These are phyloP conservation scores for Nyctanthes arbortristis DNA, from an alignment of 257 asterid species.

Conservation along the genomic window DNA sequence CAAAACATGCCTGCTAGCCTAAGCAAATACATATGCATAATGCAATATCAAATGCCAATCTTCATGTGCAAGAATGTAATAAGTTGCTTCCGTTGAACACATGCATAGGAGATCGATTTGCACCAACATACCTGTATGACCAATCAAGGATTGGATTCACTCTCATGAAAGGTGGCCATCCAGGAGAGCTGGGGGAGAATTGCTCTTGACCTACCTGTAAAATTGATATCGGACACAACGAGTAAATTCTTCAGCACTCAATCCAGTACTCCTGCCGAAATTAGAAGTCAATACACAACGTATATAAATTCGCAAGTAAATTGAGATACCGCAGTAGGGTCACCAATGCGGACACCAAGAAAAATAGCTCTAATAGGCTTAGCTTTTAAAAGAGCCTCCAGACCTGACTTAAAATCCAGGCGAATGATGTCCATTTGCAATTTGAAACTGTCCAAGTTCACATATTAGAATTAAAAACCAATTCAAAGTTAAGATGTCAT, in stretches of 20 bases:
- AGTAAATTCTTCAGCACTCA: neutral
- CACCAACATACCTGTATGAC: slow-evolving; percentile 87
- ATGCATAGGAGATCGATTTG: no score
- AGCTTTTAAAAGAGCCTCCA: slow-evolving; percentile 72
- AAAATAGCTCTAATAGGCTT: slow-evolving; percentile 81
- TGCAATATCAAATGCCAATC: slow-evolving; percentile 9
- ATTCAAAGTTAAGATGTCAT: slow-evolving; percentile 5
- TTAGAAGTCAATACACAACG: no score
- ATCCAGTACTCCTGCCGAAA: slow-evolving; percentile 5
- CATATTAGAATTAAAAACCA: slow-evolving; percentile 23
- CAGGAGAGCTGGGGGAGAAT: slow-evolving; percentile 92
- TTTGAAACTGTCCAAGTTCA: slow-evolving; percentile 55
- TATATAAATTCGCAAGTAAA: neutral
- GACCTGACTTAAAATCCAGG: slow-evolving; percentile 80
- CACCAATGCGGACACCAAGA: slow-evolving; percentile 91
- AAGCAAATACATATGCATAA: slow-evolving; percentile 4
- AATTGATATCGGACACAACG: slow-evolving; percentile 4
- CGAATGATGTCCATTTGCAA: slow-evolving; percentile 81
- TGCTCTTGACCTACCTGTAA: slow-evolving; percentile 88
- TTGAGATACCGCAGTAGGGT: slow-evolving; percentile 74
- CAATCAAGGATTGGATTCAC: slow-evolving; percentile 95
- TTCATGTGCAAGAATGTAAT: neutral
- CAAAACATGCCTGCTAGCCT: neutral
- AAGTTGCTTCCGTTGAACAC: no score
- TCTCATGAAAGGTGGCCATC: slow-evolving; percentile 97